Base-by-base conservation (phyloP, 1,284 basidiomycete genomes). In the Trichosporon asahii region DNA sequence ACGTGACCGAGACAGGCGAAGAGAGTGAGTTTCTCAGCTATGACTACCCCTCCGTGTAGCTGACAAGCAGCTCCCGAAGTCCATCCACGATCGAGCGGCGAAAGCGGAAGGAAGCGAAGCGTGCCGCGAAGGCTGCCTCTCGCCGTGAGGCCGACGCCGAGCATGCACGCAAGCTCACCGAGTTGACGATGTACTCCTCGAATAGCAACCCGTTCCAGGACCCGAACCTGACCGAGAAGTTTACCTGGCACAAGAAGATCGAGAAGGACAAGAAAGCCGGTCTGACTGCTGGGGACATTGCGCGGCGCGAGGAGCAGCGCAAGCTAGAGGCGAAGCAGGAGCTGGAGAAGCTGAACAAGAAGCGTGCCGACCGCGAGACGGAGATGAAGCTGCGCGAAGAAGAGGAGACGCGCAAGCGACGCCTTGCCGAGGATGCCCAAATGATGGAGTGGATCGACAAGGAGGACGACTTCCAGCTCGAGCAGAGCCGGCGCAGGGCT, bases 361-460 rank as follows among this genome's bases (percentile, higher is more conserved):
- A 92, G 65, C 89, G 97, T 49, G 95, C 94, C 25, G 93, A 98
- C 79, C 87, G 97, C 68, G 97, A 99, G 80, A 90, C 89, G 3
- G 96, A 98, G 78, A 89, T 91, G 80, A 87, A 87, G 69, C 83
- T 97, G 37, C 86, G 95, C 29, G 96, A 99, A 77, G 94, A 98
- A 78, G 96, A 99, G 81, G 93, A 95, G 77, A 85, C 92, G 67
- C 86, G 91, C 72, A 92, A 94, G 89, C 90, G 92, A 68, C 87
- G 95, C 67, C 81, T 95, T 68, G 91, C 94, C 64, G 97, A 99
- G 84, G 94, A 94, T 29, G 94, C 91, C 15, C 93, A 96, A 76
- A 98, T 98, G 95, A 91, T 92, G 2, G 95, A 98, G 71, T 99
- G 97, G 97, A 87, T 98, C 72, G 89, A 93, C 31, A 97, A 96